Conservation (phyloP, 257 asterid genomes). For the Fraxinus excelsior region DNA sequence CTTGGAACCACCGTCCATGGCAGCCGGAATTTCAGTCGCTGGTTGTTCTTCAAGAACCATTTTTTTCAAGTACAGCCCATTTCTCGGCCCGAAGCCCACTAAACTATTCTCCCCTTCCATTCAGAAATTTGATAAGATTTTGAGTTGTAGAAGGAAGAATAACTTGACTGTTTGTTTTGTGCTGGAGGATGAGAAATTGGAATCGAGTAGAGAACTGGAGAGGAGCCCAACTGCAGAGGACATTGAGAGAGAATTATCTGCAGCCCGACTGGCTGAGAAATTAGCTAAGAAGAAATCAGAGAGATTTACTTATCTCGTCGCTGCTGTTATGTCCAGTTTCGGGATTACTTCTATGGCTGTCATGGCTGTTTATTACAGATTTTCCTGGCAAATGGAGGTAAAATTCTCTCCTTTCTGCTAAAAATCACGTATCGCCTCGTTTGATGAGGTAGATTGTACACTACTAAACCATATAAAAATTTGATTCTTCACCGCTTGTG, state of each 20-base stretch:
- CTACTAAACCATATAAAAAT: too few species aligned
- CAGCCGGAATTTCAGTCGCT: conserved; percentile 46
- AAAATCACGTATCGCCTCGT: not conserved
- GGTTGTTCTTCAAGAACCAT: conserved; percentile 20
- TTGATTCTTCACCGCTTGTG: not conserved
- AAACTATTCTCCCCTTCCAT: conserved; percentile 26
- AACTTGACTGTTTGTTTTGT: conserved; percentile 43
- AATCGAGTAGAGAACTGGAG: conserved; percentile 19
- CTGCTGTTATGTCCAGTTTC: conserved; percentile 48
- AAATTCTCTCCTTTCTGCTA: not conserved
- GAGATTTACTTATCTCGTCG: conserved; percentile 49
- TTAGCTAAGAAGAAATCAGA: conserved; percentile 41
- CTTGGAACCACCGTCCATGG: conserved; percentile 48
- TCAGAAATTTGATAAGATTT: conserved; percentile 11
- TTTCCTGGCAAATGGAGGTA: conserved; percentile 98
- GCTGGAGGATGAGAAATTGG: conserved; percentile 37
- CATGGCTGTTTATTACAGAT: conserved; percentile 66
- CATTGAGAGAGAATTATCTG: conserved; percentile 28
- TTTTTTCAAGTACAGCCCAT: conserved; percentile 30
- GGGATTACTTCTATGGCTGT: conserved; percentile 48
- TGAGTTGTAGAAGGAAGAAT: conserved; percentile 29
- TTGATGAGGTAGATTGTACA: too few species aligned
- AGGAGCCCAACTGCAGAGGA: conserved; percentile 15
- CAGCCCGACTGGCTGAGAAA: conserved; percentile 33
- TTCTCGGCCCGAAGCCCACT: conserved; percentile 34